These are phyloP conservation scores for Harringtonia lauricola DNA, from an alignment of 2,329 filamentous ascomycete species.

Conservation along the genomic window DNA sequence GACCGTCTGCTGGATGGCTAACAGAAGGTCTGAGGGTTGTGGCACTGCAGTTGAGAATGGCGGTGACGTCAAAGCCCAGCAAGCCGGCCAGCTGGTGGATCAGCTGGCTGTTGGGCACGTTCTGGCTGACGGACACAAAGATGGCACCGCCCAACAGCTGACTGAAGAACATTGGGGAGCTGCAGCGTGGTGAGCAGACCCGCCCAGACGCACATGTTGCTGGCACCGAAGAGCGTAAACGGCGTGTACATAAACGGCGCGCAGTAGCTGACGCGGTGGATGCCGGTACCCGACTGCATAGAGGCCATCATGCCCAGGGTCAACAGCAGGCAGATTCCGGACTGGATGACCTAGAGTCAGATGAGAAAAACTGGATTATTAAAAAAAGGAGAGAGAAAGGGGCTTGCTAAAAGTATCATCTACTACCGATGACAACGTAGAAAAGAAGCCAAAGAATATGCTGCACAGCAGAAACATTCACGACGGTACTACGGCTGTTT, in stretches of 20 bases:
- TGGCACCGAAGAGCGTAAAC: too few relatives aligned
- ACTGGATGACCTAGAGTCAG: slow-evolving; percentile 33
- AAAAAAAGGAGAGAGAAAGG: not conserved
- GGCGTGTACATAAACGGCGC: too few relatives aligned
- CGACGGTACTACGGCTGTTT: slow-evolving; percentile 26
- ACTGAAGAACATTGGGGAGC: slow-evolving; percentile 30
- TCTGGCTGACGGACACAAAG: slow-evolving; percentile 33
- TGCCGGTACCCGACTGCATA: slow-evolving; percentile 24
- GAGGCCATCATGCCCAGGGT: slow-evolving; percentile 30
- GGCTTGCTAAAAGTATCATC: slow-evolving; percentile 25
- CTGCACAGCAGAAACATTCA: slow-evolving; percentile 29
- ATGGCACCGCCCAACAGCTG: slow-evolving; percentile 35
- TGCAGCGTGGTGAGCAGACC: slow-evolving; percentile 17
- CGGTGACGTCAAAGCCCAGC: slow-evolving; percentile 13
- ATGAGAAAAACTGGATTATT: slow-evolving; percentile 7
- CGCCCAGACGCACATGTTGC: not conserved
- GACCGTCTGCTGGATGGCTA: slow-evolving; percentile 8
- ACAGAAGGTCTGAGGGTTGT: slow-evolving; percentile 15
- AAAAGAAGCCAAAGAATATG: slow-evolving; percentile 23
- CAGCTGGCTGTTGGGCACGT: slow-evolving; percentile 30
- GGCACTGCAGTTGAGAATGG: slow-evolving; percentile 12
- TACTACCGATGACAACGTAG: slow-evolving; percentile 22
- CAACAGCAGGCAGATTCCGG: slow-evolving; percentile 31
- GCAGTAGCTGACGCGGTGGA: not conserved
- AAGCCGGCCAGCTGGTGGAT: slow-evolving; percentile 20